These are phyloP conservation scores for Nitzschia inconspicua DNA, from an alignment of 108 stramenopile genomes.

Conservation along the genomic window DNA sequence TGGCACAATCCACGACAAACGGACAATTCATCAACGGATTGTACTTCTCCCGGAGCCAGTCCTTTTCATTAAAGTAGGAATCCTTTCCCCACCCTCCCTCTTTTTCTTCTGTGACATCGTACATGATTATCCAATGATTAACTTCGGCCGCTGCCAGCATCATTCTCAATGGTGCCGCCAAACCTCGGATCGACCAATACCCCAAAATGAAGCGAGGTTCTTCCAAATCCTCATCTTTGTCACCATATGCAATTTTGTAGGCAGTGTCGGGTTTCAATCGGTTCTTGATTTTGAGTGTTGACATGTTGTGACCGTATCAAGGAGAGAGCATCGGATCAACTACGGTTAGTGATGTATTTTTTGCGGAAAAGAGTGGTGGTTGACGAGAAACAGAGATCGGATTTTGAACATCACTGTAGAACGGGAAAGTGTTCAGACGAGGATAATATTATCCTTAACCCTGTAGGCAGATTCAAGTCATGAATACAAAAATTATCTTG, in stretches of 20 bases:
- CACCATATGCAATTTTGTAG: slow-evolving; percentile 2
- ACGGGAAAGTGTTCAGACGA: too few relatives aligned
- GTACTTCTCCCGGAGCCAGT: slow-evolving; percentile 3
- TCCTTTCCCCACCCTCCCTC: slow-evolving; percentile 12
- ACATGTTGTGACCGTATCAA: too few relatives aligned
- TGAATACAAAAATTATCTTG: too few relatives aligned
- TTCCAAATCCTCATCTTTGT: neutral
- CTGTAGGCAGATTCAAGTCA: too few relatives aligned
- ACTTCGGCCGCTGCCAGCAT: slow-evolving; percentile 25
- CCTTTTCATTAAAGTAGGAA: slow-evolving; percentile 12
- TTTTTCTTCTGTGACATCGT: slow-evolving; percentile 26
- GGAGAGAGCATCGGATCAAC: too few relatives aligned
- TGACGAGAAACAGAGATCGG: too few relatives aligned
- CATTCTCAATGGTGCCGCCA: slow-evolving; percentile 32
- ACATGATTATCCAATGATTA: slow-evolving; percentile 9
- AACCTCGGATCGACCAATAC: slow-evolving; percentile 38
- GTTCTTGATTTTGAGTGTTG: slow-evolving; percentile 2
- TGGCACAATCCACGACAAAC: slow-evolving; percentile 20
- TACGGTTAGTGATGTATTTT: too few relatives aligned
- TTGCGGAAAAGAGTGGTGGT: too few relatives aligned
- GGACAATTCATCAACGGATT: slow-evolving; percentile 39
- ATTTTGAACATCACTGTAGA: too few relatives aligned
- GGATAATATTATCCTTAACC: too few relatives aligned
- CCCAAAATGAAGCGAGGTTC: slow-evolving; percentile 8
- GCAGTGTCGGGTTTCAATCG: slow-evolving; percentile 5